Percentiles rank a stretch among this genome's conserved stretches.
These are phyloP conservation scores for Viola odorata DNA, from an alignment of 345 rosid species.

Conservation along the genomic window DNA sequence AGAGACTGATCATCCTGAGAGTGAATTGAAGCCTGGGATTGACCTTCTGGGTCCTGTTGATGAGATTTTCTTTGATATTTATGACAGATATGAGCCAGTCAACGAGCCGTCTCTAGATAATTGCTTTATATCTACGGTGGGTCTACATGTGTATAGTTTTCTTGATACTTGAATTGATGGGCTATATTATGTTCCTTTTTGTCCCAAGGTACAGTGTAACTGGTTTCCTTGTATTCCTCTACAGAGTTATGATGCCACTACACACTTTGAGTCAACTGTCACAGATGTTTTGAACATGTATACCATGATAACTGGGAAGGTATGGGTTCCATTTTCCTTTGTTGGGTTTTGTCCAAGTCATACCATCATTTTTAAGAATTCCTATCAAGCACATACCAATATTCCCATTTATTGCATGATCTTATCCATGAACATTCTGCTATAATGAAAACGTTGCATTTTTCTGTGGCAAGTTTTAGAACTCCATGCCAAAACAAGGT, in stretches of 20 bases:
- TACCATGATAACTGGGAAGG: conserved; percentile 96
- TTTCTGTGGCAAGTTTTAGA: no score
- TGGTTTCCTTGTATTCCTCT: conserved; percentile 11
- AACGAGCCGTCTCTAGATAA: conserved; percentile 79
- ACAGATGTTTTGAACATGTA: conserved; percentile 85
- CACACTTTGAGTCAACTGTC: conserved; percentile 92
- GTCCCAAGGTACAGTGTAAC: conserved; percentile 11
- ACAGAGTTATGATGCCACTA: conserved; percentile 98
- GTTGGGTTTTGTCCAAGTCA: not conserved
- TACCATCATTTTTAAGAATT: no score
- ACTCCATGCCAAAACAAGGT: no score
- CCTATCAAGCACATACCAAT: no score
- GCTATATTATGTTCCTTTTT: not conserved
- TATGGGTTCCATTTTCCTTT: conserved; percentile 16
- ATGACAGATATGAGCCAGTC: conserved; percentile 76
- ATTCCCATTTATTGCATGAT: no score
- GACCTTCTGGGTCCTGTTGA: conserved; percentile 79
- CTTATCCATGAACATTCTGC: no score
- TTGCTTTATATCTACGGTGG: conserved; percentile 83
- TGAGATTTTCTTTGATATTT: conserved; percentile 78
- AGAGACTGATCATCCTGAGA: conserved; percentile 73
- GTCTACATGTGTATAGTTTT: conserved; percentile 29
- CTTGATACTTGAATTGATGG: not conserved
- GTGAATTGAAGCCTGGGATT: conserved; percentile 75
- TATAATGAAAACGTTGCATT: no score